Base-by-base conservation (phyloP, 148 eudicot genomes). In the Cornus kousa region DNA sequence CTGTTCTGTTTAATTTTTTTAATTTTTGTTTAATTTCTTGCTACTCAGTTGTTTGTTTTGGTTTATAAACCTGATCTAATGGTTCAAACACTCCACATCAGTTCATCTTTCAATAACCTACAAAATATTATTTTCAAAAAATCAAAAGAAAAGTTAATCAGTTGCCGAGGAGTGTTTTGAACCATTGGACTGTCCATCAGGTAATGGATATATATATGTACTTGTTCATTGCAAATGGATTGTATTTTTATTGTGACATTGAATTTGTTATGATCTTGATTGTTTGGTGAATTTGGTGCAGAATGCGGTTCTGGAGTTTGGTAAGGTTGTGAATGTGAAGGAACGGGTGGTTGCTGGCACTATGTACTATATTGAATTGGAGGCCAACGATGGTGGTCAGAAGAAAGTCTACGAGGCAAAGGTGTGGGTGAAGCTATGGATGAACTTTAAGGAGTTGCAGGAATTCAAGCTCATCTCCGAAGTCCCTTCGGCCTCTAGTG, bases 351-450 rank as follows among this genome's bases (percentile, higher is more conserved):
- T 88, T 50, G 55, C 86, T 6, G 91, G 91, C 23, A 87, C 82
- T 7, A 33, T 87, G 68, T 85, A 88, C 79, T 79, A 87, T 80
- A 77, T 88, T 19, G 87, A 89, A n/a, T 62, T 88, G 67, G 85
- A 83, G 81, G 86, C 87, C 0, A 68, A 53, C 28, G 80, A 81
- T 68, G 82, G 74, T 43, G 83, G 78, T 20, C 35, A 79, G 68
- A 78, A 78, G 39, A 79, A 84, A 19, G 75, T 71, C 24, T 87
- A 87, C 70, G 86, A 87, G 70, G 87, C 91, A 17, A 87, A 88
- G 74, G 80, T 85, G 35, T 88, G 89, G 89, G 88, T 83, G 33
- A 87, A 87, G 83, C 82, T 88, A 70, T 87, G 91, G 91, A 32
- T 82, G 85, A 83, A 87, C 78, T 87, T 88, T 74, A 85, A 83